Evolutionary conservation across 1,284 basidiomycete genomes (phyloP).

Genomic region (Marasmius fiardii): DNA sequence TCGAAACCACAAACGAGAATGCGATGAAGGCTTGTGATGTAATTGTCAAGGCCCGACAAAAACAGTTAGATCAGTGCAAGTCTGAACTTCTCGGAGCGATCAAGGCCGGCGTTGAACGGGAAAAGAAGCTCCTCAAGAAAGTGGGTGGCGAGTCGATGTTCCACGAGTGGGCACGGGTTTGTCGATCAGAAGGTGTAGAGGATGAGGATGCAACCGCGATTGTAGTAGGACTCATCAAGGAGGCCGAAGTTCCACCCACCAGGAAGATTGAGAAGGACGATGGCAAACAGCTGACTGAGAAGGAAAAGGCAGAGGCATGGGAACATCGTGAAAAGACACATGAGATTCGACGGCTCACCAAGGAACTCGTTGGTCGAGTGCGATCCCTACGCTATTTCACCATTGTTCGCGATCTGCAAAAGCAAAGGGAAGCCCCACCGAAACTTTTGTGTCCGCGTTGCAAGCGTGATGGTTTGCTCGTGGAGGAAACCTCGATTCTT

Average conservation of each 20-base stretch:
- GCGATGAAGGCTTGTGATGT: constrained; percentile 90
- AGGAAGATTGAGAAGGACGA: constrained; percentile 60
- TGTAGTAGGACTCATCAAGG: constrained; percentile 56
- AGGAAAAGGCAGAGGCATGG: constrained; percentile 68
- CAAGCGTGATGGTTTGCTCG: constrained; percentile 48
- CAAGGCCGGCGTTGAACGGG: constrained; percentile 60
- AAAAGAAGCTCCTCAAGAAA: constrained; percentile 64
- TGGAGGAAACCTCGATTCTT: constrained; percentile 75
- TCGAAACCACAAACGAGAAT: constrained; percentile 75
- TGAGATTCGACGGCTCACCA: constrained; percentile 76
- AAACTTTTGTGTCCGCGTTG: constrained; percentile 65
- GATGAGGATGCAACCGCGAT: constrained; percentile 72
- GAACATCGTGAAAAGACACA: constrained; percentile 85
- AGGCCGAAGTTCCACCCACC: constrained; percentile 51
- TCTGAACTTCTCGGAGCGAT: constrained; percentile 69
- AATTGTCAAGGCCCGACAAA: constrained; percentile 79
- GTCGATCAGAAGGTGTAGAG: constrained; percentile 65
- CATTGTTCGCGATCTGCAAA: constrained; percentile 85
- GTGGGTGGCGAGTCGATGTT: constrained; percentile 73
- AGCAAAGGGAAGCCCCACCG: constrained; percentile 55
- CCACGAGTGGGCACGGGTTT: constrained; percentile 69
- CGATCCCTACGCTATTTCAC: constrained; percentile 89
- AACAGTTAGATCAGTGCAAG: constrained; percentile 79
- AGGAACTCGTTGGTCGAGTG: constrained; percentile 85
- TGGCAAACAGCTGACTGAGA: constrained; percentile 45